Base-by-base conservation (phyloP, 306 rosid genomes). In the Abrus precatorius region DNA sequence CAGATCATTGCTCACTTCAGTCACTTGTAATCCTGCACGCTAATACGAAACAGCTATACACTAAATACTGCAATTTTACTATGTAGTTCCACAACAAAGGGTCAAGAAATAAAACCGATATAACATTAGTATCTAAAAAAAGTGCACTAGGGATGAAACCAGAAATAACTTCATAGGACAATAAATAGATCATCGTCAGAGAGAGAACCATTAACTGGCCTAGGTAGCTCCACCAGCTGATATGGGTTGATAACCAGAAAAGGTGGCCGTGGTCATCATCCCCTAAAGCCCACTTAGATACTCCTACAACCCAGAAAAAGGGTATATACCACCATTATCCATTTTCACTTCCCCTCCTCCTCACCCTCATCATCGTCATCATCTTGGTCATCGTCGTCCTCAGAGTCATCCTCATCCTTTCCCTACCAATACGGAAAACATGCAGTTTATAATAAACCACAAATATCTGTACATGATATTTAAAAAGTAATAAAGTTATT, bases 361-460 rank as follows among this genome's bases (percentile, higher is more conserved):
- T 88, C 95, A 3, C 87, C 97, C 1, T 64, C 95, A 7, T 85
- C 97, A 0, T 89, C 94, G 0, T 88, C 90, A 3, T 90, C 93
- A 0, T 86, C 94, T 0, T 90, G 88, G 2, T 92, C 97, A 0
- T 91, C 98, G 1, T 91, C 85, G 2, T 77, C 95, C 5, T 91
- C 97, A 6, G 93, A 85, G 54, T 86, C 93, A 0, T 88, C 94
- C 0, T 86, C 92, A 41, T 88, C 94, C 81, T 91, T 94, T 68
- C 85, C 97, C 97, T 94, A 87, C 71, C 3, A 72, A 28, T 0
- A 54, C 20, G 36, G 2, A 59, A 79, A 65, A 56, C 56, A n/a
- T 6, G 9, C 32, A 67, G 9, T 61, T 41, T 5, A 69, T 32
- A 29, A 40, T 20, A 61, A 59, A 57, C 32, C 32, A 30, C 6